phyloP scores from a whole-genome alignment of 2,329 filamentous ascomycete species.

The Rhynchosporium agropyri region DNA sequence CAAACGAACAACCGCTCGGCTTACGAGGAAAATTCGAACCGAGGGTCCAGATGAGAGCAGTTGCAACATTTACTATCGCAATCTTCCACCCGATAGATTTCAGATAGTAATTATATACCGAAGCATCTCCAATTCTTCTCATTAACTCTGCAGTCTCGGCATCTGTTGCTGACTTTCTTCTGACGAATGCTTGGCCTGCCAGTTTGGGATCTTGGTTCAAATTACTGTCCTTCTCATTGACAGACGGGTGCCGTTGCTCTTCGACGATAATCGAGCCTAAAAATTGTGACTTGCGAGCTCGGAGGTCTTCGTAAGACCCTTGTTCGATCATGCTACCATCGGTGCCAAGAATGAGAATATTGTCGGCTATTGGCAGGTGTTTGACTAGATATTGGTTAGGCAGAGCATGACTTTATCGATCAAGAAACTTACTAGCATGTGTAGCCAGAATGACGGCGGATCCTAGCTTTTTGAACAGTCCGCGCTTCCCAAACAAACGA shows the following conservation, averaged over 20 bases:
- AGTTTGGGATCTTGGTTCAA: neutral
- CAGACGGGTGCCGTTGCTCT: slow-evolving; percentile 16
- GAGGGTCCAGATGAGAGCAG: slow-evolving; percentile 2
- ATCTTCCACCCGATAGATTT: slow-evolving; percentile 25
- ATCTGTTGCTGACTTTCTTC: neutral
- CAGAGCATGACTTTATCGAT: neutral
- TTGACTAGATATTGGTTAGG: slow-evolving; percentile 31
- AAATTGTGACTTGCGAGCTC: slow-evolving; percentile 29
- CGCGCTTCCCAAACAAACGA: slow-evolving; percentile 25
- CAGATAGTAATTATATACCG: slow-evolving; percentile 37
- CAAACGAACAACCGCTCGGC: slow-evolving; percentile 42
- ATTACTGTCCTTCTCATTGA: neutral
- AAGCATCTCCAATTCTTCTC: slow-evolving; percentile 30
- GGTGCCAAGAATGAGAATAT: slow-evolving; percentile 44
- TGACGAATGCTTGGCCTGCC: neutral
- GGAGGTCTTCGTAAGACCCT: slow-evolving; percentile 41
- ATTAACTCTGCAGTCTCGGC: slow-evolving; percentile 2
- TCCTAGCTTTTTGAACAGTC: slow-evolving; percentile 31
- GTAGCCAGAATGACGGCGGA: slow-evolving; percentile 47
- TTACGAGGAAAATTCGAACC: slow-evolving; percentile 11
- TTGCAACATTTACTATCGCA: slow-evolving; percentile 35
- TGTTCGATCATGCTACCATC: slow-evolving; percentile 43
- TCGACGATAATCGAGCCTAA: slow-evolving; percentile 32
- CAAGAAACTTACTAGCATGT: slow-evolving; percentile 42
- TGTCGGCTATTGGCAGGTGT: slow-evolving; percentile 45